Conservation (phyloP, 202 grass and related monocot genomes). For the Schoenoplectus triqueter region DNA sequence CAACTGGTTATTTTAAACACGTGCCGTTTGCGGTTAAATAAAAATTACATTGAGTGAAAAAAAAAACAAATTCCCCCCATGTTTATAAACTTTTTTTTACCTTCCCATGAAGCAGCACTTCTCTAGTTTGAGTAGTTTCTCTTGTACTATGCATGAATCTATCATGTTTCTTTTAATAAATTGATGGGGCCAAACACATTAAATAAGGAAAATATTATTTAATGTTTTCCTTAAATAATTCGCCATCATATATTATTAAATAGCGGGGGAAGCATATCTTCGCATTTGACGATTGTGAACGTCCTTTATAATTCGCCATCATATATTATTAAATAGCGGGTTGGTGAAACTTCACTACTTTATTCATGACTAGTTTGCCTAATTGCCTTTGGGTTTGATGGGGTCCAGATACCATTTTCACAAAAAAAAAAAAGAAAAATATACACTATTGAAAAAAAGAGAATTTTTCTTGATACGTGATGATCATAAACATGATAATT, state of each 20-base stretch:
- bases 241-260: too few species aligned
- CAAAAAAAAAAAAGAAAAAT: not conserved
- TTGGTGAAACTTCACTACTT: not conserved
- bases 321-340: not conserved
- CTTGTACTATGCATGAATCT: not conserved
- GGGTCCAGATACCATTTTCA: not conserved
- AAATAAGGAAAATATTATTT: not conserved
- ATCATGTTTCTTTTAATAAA: conserved; percentile 18
- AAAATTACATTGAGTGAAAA: not conserved
- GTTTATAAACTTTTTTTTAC: not conserved
- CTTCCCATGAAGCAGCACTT: not conserved
- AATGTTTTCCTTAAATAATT: too few species aligned
- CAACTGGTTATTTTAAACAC: not conserved
- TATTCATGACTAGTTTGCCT: not conserved
- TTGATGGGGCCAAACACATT: not conserved
- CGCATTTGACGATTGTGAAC: not conserved
- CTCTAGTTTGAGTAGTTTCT: not conserved
- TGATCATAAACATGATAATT: conserved; percentile 2
- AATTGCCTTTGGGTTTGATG: not conserved
- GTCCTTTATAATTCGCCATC: not conserved
- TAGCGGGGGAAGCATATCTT: not conserved
- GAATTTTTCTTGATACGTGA: not conserved
- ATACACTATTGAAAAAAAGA: not conserved
- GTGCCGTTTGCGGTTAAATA: not conserved
- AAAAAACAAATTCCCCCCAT: not conserved